Evolutionary conservation across 225 moss, liverwort and hornwort genomes (phyloP).

Genomic region (Marchantia polymorpha): DNA sequence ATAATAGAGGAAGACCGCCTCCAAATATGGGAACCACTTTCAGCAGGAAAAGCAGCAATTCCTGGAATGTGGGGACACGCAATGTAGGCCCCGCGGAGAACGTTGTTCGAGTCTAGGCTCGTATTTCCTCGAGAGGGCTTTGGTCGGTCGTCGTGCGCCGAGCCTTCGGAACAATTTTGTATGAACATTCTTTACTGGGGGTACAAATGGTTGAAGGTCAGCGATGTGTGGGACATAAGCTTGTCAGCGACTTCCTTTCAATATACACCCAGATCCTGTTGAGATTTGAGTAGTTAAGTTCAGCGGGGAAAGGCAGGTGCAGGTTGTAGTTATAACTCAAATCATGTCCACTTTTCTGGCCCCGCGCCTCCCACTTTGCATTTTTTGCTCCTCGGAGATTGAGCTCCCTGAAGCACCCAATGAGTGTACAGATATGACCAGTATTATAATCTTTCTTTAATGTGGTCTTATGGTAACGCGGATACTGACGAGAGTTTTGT

Average conservation of each 20-base stretch:
- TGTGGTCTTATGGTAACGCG: too few species aligned
- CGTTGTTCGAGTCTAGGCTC: conserved; percentile 26
- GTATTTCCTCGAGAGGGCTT: neutral
- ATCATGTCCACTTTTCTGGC: neutral
- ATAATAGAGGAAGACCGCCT: conserved; percentile 26
- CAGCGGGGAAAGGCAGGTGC: neutral
- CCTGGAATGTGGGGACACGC: conserved; percentile 9
- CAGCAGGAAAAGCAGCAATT: neutral
- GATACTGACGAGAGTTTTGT: too few species aligned
- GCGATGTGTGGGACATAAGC: neutral
- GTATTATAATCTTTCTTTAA: neutral
- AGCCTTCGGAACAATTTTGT: conserved; percentile 3
- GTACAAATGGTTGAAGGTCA: neutral
- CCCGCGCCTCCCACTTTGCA: neutral
- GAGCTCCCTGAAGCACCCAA: neutral
- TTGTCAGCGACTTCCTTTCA: too few species aligned
- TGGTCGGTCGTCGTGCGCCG: too few species aligned
- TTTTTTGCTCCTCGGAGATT: neutral
- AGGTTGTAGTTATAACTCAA: neutral
- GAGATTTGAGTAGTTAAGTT: neutral
- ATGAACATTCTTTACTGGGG: neutral
- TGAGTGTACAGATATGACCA: conserved; percentile 7
- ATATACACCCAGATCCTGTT: neutral
- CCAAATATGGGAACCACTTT: conserved; percentile 11
- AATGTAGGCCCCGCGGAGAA: conserved; percentile 8